These are phyloP conservation scores for Yamadazyma triangularis DNA, from an alignment of 1,139 yeast genomes.

Conservation along the genomic window DNA sequence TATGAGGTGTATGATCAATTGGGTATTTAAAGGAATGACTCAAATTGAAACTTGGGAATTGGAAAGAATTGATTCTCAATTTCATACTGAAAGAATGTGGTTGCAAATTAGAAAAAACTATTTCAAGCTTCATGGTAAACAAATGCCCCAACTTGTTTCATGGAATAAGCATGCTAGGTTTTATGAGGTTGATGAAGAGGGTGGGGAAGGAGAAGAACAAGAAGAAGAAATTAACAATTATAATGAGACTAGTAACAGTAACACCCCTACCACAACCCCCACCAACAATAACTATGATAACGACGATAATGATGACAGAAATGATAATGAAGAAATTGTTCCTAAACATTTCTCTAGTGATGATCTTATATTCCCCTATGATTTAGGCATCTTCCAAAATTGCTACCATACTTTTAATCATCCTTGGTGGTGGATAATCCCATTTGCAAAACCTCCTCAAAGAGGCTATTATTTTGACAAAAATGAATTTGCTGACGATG, in stretches of 20 bases:
- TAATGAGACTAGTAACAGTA: constrained; percentile 5
- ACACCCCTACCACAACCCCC: too few relatives aligned
- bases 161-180: constrained; percentile 33
- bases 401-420: constrained; percentile 49
- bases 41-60: constrained; percentile 92
- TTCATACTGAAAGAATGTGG: constrained; percentile 53
- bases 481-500: constrained; percentile 52
- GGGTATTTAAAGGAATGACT: constrained; percentile 67
- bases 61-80: constrained; percentile 72
- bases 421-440: constrained; percentile 61
- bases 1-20: constrained; percentile 56
- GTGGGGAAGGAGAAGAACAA: constrained; percentile 6
- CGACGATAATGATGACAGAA: background rate
- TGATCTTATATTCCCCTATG: constrained; percentile 77
- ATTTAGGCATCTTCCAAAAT: constrained; percentile 59
- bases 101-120: constrained; percentile 45
- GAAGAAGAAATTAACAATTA: constrained; percentile 8
- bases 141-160: constrained; percentile 43
- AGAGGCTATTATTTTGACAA: constrained; percentile 48
- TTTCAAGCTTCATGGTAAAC: constrained; percentile 33
- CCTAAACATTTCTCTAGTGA: constrained; percentile 45
- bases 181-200: constrained; percentile 13
- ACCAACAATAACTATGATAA: constrained; percentile 5
- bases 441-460: constrained; percentile 54
- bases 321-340: constrained; percentile 9